phyloP scores from a whole-genome alignment of 306 rosid genomes.

The Erythrophleum fordii region DNA sequence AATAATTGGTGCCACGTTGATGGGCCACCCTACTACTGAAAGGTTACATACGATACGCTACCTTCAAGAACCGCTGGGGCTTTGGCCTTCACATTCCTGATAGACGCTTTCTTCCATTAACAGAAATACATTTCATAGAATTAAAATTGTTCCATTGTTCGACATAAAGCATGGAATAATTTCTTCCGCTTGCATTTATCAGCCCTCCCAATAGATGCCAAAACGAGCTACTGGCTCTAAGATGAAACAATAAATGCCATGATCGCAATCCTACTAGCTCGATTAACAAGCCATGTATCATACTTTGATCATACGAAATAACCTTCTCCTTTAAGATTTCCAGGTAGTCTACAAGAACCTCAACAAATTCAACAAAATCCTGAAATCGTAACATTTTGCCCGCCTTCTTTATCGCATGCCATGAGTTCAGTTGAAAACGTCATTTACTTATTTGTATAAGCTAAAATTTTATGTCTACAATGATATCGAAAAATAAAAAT shows the following conservation, averaged over 20 bases:
- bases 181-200: background rate
- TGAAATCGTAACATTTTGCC: background rate
- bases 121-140: constrained; percentile 29
- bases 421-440: constrained; percentile 27
- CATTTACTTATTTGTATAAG: background rate
- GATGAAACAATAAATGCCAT: constrained; percentile 1
- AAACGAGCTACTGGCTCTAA: background rate
- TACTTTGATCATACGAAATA: background rate
- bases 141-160: background rate
- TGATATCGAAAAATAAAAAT: background rate
- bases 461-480: background rate
- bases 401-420: constrained; percentile 6
- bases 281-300: constrained; percentile 1
- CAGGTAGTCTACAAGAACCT: background rate
- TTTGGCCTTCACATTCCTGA: constrained; percentile 14
- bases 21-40: background rate
- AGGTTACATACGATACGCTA: constrained; percentile 11
- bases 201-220: background rate
- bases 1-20: constrained; percentile 22
- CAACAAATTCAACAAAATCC: background rate
- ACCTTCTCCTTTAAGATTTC: background rate
- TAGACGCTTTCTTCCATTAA: background rate
- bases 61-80: constrained; percentile 1
- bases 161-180: constrained; percentile 20
- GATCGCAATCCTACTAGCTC: background rate